Evolutionary conservation across 1,284 basidiomycete genomes (phyloP).

Genomic region (Abortiporus biennis): DNA sequence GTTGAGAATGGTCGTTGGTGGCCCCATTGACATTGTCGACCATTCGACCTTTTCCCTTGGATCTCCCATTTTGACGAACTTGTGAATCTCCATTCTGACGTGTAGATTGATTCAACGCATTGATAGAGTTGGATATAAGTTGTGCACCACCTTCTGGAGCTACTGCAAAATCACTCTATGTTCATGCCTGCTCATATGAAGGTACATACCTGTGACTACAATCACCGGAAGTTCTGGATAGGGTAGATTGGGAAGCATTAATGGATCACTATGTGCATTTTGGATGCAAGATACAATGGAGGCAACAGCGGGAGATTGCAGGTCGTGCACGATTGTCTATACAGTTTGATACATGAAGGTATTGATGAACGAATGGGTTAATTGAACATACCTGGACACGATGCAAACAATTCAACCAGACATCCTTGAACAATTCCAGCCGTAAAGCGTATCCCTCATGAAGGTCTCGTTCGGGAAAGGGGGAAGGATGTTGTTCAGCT

Average conservation of each 20-base stretch:
- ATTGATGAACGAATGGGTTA: background rate
- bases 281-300: conserved; percentile 19
- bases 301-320: conserved; percentile 21
- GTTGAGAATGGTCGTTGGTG: background rate
- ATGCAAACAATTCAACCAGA: conserved; percentile 26
- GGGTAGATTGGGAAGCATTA: conserved; percentile 44
- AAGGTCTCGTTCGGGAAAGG: conserved; percentile 12
- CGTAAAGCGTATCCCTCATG: conserved; percentile 25
- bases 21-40: conserved; percentile 21
- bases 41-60: conserved; percentile 8
- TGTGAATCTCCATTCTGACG: too few species aligned
- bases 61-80: background rate
- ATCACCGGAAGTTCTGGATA: conserved; percentile 56
- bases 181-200: too few species aligned
- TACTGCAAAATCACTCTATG: too few species aligned
- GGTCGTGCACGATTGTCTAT: conserved; percentile 19
- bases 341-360: background rate
- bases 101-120: background rate
- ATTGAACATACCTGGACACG: conserved; percentile 28
- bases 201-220: conserved; percentile 44
- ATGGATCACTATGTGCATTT: conserved; percentile 20
- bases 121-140: conserved; percentile 9
- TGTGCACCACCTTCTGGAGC: conserved; percentile 8
- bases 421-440: conserved; percentile 22
- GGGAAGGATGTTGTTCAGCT: background rate